Evolutionary conservation across 441 rosid genomes (phyloP), one percentile per base, ranked within the genome.

Genomic region (Macaranga tanarius): DNA sequence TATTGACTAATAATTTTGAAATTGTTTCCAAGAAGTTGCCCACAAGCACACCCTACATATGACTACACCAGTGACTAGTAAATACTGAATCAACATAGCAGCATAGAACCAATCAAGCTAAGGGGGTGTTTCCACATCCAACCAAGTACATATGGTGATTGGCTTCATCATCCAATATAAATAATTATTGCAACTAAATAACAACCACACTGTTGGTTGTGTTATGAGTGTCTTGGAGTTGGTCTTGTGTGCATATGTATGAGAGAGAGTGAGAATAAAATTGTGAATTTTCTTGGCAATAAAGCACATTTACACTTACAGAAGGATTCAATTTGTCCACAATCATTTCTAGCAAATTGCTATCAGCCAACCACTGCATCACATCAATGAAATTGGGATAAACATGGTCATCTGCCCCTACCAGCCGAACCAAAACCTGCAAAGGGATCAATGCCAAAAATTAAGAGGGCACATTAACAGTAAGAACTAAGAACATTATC

Each of bases 341-440:
- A 22, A 96, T 89, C 98, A 96, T 93, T 82, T 96, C 97, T 26
- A 96, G 88, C 78, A 90, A 81, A 84, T 86, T 82, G 81, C 97
- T 88, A 66, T 92, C 97, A 76, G 97, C 97, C 84, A 96, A 78
- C 93, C 96, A 92, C 76, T 89, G 97, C 97, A 96, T 93, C 85
- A 96, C 97, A 80, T 93, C 98, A 82, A 83, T 76, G 81, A 89
- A 89, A 81, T 93, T 93, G 65, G 98, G 97, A 88, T 92, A 96
- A 19, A 92, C 89, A 67, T 93, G 92, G 79, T 93, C 97, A 74
- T 96, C 99, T 17, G 97, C 98, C 40, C 99, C 97, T 26, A 96
- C 98, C 20, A 96, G 81, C 76, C 98, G 91, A 79, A 96, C 89
- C 84, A 93, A 82, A 81, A 96, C 97, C 99, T 96, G 85, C 54